phyloP scores from a whole-genome alignment of 306 rosid species.

The Ormosia semicastrata region DNA sequence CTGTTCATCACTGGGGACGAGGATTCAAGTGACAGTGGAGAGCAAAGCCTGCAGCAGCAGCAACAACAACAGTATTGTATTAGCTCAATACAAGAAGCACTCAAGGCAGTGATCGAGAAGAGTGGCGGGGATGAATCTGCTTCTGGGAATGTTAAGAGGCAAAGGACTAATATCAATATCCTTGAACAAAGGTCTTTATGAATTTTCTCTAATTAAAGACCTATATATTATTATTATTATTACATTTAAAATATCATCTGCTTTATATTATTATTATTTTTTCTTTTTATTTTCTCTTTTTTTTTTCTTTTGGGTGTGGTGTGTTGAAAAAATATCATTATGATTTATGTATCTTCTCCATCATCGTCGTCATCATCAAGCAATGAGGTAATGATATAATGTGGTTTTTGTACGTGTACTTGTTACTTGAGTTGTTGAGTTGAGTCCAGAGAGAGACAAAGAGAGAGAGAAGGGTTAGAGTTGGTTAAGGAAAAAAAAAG shows the following conservation, averaged over 20 bases:
- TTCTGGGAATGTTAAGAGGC: slow-evolving; percentile 79
- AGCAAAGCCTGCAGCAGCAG: slow-evolving; percentile 16
- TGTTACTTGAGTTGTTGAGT: slow-evolving; percentile 29
- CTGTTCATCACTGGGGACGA: slow-evolving; percentile 67
- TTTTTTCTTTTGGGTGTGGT: slow-evolving; percentile 14
- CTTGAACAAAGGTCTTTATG: slow-evolving; percentile 55
- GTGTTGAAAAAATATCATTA: slow-evolving; percentile 20
- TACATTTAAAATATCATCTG: neutral
- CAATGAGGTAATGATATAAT: slow-evolving; percentile 42
- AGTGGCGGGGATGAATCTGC: slow-evolving; percentile 50
- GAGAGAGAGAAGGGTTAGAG: slow-evolving; percentile 14
- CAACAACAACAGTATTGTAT: slow-evolving; percentile 46
- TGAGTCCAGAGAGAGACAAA: neutral
- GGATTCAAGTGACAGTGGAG: slow-evolving; percentile 29
- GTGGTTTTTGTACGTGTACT: slow-evolving; percentile 44
- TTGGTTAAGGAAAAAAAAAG: slow-evolving; percentile 43
- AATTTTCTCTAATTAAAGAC: neutral
- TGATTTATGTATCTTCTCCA: neutral
- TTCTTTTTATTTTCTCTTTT: neutral
- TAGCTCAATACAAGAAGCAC: slow-evolving; percentile 80
- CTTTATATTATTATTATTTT: neutral
- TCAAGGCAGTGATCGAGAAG: slow-evolving; percentile 83
- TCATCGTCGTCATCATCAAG: slow-evolving; percentile 15
- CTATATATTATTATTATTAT: neutral
- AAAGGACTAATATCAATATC: slow-evolving; percentile 73